Evolutionary conservation across 1,284 basidiomycete genomes (phyloP), one percentile per base, ranked within the genome.

Genomic region (Hemileia vastatrix): DNA sequence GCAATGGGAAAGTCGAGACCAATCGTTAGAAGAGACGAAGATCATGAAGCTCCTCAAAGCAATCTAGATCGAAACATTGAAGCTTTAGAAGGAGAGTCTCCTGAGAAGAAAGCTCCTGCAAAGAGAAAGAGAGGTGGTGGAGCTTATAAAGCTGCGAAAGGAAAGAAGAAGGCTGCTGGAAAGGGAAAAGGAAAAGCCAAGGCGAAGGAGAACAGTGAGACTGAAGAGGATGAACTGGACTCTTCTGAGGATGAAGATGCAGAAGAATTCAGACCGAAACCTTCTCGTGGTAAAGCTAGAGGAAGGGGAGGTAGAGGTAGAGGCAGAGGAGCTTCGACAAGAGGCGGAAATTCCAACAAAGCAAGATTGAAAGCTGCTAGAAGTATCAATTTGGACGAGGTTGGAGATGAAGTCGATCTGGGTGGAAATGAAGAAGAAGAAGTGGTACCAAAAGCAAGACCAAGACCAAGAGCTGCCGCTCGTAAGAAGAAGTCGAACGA

Each of bases 1-100:
- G 68, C 68, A 48, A 70, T 70, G 70, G 68, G 64, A 2, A 67
- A 66, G 36, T 54, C 32, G 18, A 32, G 69, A 15, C 70, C 68
- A 6, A 65, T 70, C 23, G 70, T 71, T 4, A 51, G 68, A 4
- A 53, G 66, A 15, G 65, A 69, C 6, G 49, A 54, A 44, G 19
- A 9, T 27, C 52, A 13, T 11, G 9, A 9, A 40, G 36, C 11
- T 9, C 8, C 36, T 40, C 36, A 40, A 15, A 15, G 9, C 36
- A 40, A 40, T 40, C 36, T 40, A 9, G 36, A 40, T 40, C 36
- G 15, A 15, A 40, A 40, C 36, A 40, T 40, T 15, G 36, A 40
- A 40, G 36, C 36, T 40, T 40, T 40, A 15, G 36, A 40, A 40
- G 36, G 36, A 15, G 27, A 27, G 27, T 27, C 27, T 27, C 27